Conservation (phyloP, 116 monocot genomes). For the Cymodocea nodosa region DNA sequence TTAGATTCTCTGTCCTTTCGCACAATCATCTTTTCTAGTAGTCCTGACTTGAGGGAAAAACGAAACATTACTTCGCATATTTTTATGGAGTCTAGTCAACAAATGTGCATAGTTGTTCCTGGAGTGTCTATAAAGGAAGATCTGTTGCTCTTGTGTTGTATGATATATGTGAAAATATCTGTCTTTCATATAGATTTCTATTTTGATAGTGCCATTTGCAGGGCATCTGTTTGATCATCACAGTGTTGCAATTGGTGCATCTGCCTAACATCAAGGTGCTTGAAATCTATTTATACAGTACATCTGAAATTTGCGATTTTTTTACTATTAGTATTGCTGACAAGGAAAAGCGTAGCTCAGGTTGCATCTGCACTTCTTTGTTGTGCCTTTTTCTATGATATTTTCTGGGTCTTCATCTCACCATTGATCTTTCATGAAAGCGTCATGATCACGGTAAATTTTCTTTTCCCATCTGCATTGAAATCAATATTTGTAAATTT, state of each 20-base stretch:
- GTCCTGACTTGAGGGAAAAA: too few species aligned
- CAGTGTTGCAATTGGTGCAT: slow-evolving; percentile 78
- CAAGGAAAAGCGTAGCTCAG: slow-evolving; percentile 22
- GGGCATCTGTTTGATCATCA: slow-evolving; percentile 95
- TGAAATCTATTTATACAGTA: neutral
- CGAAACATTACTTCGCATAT: too few species aligned
- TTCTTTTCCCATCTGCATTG: neutral
- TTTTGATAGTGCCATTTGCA: slow-evolving; percentile 13
- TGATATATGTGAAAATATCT: too few species aligned
- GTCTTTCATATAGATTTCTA: too few species aligned
- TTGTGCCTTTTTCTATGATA: slow-evolving; percentile 86
- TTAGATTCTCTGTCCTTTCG: too few species aligned
- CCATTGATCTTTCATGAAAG: slow-evolving; percentile 94
- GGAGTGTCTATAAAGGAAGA: too few species aligned
- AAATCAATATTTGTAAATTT: neutral
- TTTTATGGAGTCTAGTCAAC: too few species aligned
- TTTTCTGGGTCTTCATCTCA: slow-evolving; percentile 96
- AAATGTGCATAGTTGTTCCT: too few species aligned
- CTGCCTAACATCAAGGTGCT: slow-evolving; percentile 86
- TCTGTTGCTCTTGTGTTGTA: too few species aligned
- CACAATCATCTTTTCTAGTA: too few species aligned
- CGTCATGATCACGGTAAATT: slow-evolving; percentile 87
- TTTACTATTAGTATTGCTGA: neutral
- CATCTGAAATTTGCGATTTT: neutral
- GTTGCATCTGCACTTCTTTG: slow-evolving; percentile 91